These are phyloP conservation scores for Drechslera avenae DNA, from an alignment of 2,329 filamentous ascomycete genomes.

Conservation along the genomic window DNA sequence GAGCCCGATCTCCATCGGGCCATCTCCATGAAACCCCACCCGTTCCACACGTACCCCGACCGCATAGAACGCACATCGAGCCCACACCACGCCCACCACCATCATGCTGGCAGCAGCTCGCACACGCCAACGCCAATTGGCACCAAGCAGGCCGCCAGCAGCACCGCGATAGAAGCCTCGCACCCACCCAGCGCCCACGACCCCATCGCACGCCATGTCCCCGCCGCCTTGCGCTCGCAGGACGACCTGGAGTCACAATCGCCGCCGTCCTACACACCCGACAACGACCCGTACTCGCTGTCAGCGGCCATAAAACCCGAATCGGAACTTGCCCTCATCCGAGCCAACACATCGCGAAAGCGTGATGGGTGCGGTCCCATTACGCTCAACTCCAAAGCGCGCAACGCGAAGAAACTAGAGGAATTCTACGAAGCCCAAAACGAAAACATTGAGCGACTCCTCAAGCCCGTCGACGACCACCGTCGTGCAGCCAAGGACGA, in stretches of 20 bases:
- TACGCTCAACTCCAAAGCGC: conserved; percentile 49
- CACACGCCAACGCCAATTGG: conserved; percentile 17
- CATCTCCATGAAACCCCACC: conserved; percentile 55
- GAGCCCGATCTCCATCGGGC: conserved; percentile 56
- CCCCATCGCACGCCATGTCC: conserved; percentile 44
- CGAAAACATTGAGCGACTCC: conserved; percentile 85
- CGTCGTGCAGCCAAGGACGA: conserved; percentile 79
- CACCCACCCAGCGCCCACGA: conserved; percentile 37
- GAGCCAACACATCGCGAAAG: conserved; percentile 80
- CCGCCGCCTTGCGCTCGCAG: conserved; percentile 23
- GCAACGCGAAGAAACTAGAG: conserved; percentile 64
- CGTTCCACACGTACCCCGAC: conserved; percentile 45
- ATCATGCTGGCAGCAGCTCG: conserved; percentile 16
- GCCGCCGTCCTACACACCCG: conserved; percentile 63
- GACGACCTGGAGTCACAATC: conserved; percentile 55
- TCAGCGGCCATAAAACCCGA: conserved; percentile 77
- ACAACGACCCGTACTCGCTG: conserved; percentile 82
- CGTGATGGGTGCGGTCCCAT: conserved; percentile 61
- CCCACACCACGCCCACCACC: conserved; percentile 36
- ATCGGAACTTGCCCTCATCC: conserved; percentile 76
- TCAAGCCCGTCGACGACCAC: conserved; percentile 94
- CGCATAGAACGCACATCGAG: conserved; percentile 38
- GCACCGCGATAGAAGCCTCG: conserved; percentile 49
- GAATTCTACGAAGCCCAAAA: conserved; percentile 92
- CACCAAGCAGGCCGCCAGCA: conserved; percentile 40